Conservation (phyloP, 352 stramenopile genomes). For the Pythium apleroticum region DNA sequence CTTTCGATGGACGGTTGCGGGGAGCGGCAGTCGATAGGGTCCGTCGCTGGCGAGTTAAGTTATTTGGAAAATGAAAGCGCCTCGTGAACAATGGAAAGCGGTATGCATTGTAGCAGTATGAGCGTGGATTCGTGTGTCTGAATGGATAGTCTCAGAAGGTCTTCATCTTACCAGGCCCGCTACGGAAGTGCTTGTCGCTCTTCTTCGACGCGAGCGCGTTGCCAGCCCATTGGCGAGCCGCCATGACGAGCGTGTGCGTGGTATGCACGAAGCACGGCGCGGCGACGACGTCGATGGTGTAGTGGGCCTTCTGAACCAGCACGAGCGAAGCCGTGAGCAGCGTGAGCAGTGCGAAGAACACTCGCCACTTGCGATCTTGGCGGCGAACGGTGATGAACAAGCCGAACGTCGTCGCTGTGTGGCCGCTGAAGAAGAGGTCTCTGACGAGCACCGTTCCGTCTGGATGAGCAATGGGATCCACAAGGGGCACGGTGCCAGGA, state of each 20-base stretch:
- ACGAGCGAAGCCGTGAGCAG: slow-evolving; percentile 30
- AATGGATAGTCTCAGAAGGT: neutral
- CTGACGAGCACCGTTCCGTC: slow-evolving; percentile 33
- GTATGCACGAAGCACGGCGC: slow-evolving; percentile 42
- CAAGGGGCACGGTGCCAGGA: slow-evolving; percentile 28
- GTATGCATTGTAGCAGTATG: neutral
- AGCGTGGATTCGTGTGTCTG: no score
- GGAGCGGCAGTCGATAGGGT: no score
- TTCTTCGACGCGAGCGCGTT: slow-evolving; percentile 1
- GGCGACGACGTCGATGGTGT: slow-evolving; percentile 38
- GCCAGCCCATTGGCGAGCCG: slow-evolving; percentile 2
- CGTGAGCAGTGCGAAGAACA: slow-evolving; percentile 25
- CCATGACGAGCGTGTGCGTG: slow-evolving; percentile 26
- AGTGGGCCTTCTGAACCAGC: slow-evolving; percentile 38
- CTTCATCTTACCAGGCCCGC: slow-evolving; percentile 8
- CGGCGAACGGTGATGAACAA: slow-evolving; percentile 32
- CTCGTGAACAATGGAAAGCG: neutral
- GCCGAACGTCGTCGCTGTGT: slow-evolving; percentile 36
- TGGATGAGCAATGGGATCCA: slow-evolving; percentile 32
- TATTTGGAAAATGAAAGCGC: slow-evolving; percentile 21
- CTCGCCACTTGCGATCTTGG: slow-evolving; percentile 30
- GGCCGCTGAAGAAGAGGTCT: slow-evolving; percentile 43
- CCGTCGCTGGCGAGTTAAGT: slow-evolving; percentile 6
- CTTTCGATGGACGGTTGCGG: neutral
- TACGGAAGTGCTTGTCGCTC: slow-evolving; percentile 8